Evolutionary conservation across 2,329 filamentous ascomycete species (phyloP), one percentile per base, ranked within the genome.

Genomic region (Hypoxylon sp.): DNA sequence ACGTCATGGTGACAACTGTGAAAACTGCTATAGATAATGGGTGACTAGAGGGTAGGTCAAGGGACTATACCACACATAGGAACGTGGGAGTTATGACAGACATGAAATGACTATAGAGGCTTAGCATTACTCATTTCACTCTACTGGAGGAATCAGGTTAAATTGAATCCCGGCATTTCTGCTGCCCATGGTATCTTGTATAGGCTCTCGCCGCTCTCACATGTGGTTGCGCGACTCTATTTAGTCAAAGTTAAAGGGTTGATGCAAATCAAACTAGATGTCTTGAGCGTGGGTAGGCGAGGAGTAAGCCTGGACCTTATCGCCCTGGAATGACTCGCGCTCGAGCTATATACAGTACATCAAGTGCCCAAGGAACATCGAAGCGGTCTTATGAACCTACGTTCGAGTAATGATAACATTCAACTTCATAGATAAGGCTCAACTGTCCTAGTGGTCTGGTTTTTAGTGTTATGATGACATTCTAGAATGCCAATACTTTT

Each of bases 21-120:
- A 5, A 32, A 27, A 30, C 4, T 32, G 5, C 0, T 27, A 11
- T 25, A 39, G 14, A 27, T 34, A 12, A 47, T 8, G 29, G 16
- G 29, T 9, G 5, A 7, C 21, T 47, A 61, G 30, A 27, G 16
- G 34, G 34, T 16, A 16, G n/a, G 25, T 30, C n/a, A 53, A 8
- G n/a, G 30, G 30, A 16, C n/a, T 29, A 34, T 19, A 16, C 25
- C 27, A 7, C 23, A 30, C 7, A 4, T 30, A 5, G 45, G 29
- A 16, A 46, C n/a, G 27, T 7, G 23, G 46, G 34, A 60, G 12
- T 61, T 60, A 65, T 34, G 65, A 61, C 37, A 57, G 25, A 27
- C 27, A 52, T 53, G 29, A 56, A 29, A 34, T 19, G 4, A 16
- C 16, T n/a, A 52, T 57, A 57, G 61, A 65, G 23, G 29, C 29